Conservation (phyloP, 257 asterid genomes). For the Solanum megistacrolobum region DNA sequence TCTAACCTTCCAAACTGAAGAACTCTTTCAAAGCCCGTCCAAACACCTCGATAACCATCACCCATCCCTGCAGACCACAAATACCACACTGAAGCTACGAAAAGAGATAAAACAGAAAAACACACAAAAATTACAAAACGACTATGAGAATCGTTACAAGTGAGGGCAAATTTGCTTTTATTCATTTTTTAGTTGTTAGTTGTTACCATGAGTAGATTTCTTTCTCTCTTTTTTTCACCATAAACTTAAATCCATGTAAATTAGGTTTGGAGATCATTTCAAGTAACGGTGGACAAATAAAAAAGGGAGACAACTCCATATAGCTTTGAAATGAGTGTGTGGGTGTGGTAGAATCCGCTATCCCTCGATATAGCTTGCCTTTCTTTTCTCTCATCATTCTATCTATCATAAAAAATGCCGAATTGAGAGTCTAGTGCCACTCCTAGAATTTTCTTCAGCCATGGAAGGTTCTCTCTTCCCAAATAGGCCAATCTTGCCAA, state of each 20-base stretch:
- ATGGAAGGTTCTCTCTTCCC: slow-evolving; percentile 89
- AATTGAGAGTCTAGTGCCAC: background rate
- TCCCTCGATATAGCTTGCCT: background rate
- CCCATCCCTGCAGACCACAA: background rate
- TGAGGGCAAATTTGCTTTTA: too few relatives aligned
- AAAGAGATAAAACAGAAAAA: background rate
- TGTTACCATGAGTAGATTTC: background rate
- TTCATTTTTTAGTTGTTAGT: background rate
- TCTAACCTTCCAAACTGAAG: background rate
- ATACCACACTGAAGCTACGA: background rate
- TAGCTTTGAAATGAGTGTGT: background rate
- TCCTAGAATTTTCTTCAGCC: background rate
- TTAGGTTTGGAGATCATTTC: background rate
- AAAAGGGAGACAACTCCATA: background rate
- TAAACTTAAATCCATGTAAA: background rate
- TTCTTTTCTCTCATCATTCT: background rate
- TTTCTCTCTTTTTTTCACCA: background rate
- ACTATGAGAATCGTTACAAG: too few relatives aligned
- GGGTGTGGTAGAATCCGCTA: background rate
- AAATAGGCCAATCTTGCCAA: slow-evolving; percentile 58
- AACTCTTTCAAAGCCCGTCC: background rate
- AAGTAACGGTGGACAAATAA: background rate
- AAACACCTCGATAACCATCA: background rate
- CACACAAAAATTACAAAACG: background rate
- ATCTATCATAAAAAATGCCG: background rate